Base-by-base conservation (phyloP, 139 green algal genomes). In the Asterochloris sp. region DNA sequence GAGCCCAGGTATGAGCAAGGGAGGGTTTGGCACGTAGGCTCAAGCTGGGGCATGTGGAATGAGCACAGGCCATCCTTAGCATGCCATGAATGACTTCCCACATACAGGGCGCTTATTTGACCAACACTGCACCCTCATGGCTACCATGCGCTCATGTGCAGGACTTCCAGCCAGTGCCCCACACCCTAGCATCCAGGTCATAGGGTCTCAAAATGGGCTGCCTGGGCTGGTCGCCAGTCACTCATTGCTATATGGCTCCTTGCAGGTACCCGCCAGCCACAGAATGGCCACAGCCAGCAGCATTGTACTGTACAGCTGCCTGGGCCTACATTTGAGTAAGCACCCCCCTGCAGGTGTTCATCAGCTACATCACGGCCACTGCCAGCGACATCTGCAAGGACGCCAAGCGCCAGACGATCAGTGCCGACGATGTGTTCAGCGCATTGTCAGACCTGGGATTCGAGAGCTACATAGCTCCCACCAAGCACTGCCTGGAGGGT, bases 311-410 rank as follows among this genome's bases (percentile, higher is more conserved):
- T 24, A 26, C 19, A 21, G 19, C 19, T 9, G 66, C 66, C 19
- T 26, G 66, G 66, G 66, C 19, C 66, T 21, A 8, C 2, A 8
- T 2, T 73, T 24, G 66, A 12, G 4, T 2, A 73, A 24, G 15
- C 64, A 24, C 66, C 66, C 4, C 66, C 38, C 38, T 54, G 38
- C 38, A 54, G 38, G 38, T 92, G 10, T 97, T 98, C 79, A 95
- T 98, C 24, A 91, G 84, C 71, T 95, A 94, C 74, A 74, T 97
- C 0, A 92, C 92, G 15, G 87, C 92, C 8, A 92, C 93, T 13
- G 91, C 92, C 11, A 96, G 96, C 77, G 94, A 98, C 69, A 89
- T 97, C 1, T 95, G 91, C 82, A 89, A 91, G 24, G 93, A 97
- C 47, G 84, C 84, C 54, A 97, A 96, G 73, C 88, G 95, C 1